Evolutionary conservation across 176 grass and related monocot species (phyloP), one percentile per base, ranked within the genome.

Genomic region (Tuctoria greenei): DNA sequence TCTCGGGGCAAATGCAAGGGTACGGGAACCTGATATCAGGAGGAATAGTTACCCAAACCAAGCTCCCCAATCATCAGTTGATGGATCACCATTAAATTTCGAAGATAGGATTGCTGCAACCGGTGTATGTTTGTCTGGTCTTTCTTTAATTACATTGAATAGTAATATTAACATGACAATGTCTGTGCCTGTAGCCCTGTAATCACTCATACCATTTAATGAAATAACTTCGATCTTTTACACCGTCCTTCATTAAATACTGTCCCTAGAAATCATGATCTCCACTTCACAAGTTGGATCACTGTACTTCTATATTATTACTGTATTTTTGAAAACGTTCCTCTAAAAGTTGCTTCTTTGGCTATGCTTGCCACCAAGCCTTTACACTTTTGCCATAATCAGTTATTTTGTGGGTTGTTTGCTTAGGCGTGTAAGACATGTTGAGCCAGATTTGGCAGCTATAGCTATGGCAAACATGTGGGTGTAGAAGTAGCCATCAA

Each of bases 41-140:
- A 88, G 92, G 73, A 61, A 21, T 61, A 88, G 74, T 84, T 92
- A 86, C 87, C 80, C 70, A 84, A 81, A 15, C 58, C 89, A 91
- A 74, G 71, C 73, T 63, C 79, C 71, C 60, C 49, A 75, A 57
- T 43, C 66, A 82, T 66, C 71, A 47, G 58, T 77, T 76, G 90
- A 93, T 67, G 84, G 88, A 5, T 66, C 67, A 45, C 37, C 71
- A 56, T 84, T 64, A 74, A 76, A 61, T 54, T 38, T 83, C 2
- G 87, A 95, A 74, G 92, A 99, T 69, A 95, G 87, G 79, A 86
- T 81, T 52, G 7, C 79, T 76, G 35, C 64, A 41, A 24, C 71
- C 75, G 58, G 56, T 76, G 96, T 99, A 92, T 54, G 84, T 17
- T 66, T 86, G 5, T 71, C 83, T 76, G 38, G 81, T 72, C 66